These are phyloP conservation scores for Psilocybe azurescens DNA, from an alignment of 768 basidiomycete genomes.

Conservation along the genomic window DNA sequence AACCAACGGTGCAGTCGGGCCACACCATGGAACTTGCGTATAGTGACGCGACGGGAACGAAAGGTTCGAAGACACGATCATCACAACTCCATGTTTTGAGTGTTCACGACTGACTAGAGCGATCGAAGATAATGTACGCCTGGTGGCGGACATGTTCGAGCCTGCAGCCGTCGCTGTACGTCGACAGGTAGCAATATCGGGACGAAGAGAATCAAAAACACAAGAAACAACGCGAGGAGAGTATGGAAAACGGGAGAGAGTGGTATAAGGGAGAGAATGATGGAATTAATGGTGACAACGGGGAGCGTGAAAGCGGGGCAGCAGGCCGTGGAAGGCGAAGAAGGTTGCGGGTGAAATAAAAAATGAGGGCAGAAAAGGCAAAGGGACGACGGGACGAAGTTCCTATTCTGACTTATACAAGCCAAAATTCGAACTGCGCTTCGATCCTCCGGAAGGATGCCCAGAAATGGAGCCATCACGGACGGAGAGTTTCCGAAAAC, in stretches of 20 bases:
- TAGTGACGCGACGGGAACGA: slow-evolving; percentile 10
- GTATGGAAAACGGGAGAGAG: slow-evolving; percentile 5
- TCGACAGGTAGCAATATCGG: slow-evolving; percentile 2
- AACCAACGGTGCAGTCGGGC: slow-evolving; percentile 2
- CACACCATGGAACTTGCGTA: slow-evolving; percentile 12
- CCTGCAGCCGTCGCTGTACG: not conserved
- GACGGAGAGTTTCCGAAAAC: not conserved
- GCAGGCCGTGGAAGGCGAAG: not conserved
- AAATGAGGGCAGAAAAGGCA: not conserved
- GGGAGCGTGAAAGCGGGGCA: too few relatives aligned
- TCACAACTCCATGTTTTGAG: not conserved
- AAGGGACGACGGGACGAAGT: slow-evolving; percentile 2
- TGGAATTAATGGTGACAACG: not conserved
- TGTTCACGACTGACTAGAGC: slow-evolving; percentile 3
- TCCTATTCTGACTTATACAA: not conserved
- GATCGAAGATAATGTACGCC: slow-evolving; percentile 6
- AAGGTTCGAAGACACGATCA: slow-evolving; percentile 10
- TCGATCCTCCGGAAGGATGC: not conserved
- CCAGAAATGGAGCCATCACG: slow-evolving; percentile 13
- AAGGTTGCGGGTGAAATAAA: not conserved
- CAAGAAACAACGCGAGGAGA: slow-evolving; percentile 3
- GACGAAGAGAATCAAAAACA: slow-evolving; percentile 7
- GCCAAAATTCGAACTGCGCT: slow-evolving; percentile 15
- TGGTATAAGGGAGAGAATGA: slow-evolving; percentile 7
- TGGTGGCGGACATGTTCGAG: slow-evolving; percentile 13